Percentiles rank a stretch among this genome's conserved stretches.
phyloP scores from a whole-genome alignment of 1,284 basidiomycete genomes.

The Moesziomyces sp. region DNA sequence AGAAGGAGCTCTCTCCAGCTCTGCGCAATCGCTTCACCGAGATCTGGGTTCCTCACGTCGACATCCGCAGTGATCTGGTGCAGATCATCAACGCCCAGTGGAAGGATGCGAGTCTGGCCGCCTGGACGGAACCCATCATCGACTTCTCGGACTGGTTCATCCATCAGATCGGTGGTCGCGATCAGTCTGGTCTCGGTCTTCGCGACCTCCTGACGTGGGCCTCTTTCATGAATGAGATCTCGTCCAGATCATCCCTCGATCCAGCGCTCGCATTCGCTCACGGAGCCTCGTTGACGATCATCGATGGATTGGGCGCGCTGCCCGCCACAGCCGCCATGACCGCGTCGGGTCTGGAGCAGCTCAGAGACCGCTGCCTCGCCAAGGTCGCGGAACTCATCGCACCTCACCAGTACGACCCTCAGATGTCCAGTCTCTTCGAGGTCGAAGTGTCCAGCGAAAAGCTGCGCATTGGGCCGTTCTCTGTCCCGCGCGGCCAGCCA shows the following conservation, averaged over 20 bases:
- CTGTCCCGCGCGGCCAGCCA: conserved; percentile 74
- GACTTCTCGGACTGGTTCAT: conserved; percentile 87
- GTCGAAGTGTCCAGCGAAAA: conserved; percentile 59
- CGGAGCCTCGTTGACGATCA: conserved; percentile 68
- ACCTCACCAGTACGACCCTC: conserved; percentile 34
- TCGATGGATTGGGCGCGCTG: conserved; percentile 69
- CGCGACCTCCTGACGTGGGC: conserved; percentile 96
- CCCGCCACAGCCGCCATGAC: conserved; percentile 69
- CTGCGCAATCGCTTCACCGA: conserved; percentile 98
- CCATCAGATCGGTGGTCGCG: conserved; percentile 75
- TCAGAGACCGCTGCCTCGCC: conserved; percentile 71
- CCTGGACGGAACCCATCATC: conserved; percentile 77
- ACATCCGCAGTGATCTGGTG: conserved; percentile 79
- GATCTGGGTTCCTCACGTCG: conserved; percentile 95
- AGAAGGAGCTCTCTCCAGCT: conserved; percentile 97
- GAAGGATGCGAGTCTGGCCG: conserved; percentile 73
- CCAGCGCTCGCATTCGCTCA: conserved; percentile 67
- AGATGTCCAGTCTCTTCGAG: conserved; percentile 69
- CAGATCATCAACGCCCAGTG: conserved; percentile 83
- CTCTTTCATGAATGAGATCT: conserved; percentile 80
- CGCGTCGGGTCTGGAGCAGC: conserved; percentile 75
- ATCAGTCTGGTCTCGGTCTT: conserved; percentile 71
- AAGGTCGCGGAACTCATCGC: conserved; percentile 68
- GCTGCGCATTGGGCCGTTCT: conserved; percentile 81
- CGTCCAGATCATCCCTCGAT: conserved; percentile 56